A percentile compares a stretch with the other conserved stretches of the same genome.
Evolutionary conservation across 2,329 filamentous ascomycete genomes (phyloP).

Genomic region (Colletotrichum caudatum): DNA sequence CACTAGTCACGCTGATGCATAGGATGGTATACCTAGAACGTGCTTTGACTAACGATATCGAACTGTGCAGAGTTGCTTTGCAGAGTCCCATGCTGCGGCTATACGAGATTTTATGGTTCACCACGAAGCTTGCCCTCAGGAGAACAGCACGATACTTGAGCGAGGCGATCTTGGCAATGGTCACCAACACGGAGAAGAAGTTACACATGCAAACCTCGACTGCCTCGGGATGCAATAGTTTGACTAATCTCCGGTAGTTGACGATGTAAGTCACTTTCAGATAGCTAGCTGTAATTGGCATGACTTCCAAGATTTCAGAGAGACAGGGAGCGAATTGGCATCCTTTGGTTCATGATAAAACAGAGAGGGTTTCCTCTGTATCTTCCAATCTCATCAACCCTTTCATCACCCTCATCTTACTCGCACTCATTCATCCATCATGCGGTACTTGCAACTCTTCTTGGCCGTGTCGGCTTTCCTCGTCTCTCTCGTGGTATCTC

Average conservation of each 20-base stretch:
- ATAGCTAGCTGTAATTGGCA: background rate
- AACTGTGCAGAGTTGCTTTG: conserved; percentile 11
- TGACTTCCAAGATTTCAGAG: background rate
- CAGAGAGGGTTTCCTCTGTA: background rate
- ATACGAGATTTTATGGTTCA: background rate
- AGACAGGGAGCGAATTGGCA: background rate
- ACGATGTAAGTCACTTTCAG: background rate
- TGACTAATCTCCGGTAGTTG: background rate
- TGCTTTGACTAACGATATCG: background rate
- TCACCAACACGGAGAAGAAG: background rate
- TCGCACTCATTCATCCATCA: background rate
- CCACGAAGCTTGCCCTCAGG: background rate
- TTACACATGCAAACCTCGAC: too few relatives aligned
- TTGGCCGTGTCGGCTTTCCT: background rate
- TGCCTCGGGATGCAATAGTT: background rate
- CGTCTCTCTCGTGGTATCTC: conserved; percentile 43
- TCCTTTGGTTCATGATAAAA: background rate
- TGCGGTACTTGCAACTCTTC: conserved; percentile 9
- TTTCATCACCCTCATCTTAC: background rate
- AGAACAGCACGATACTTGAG: background rate
- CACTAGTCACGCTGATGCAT: background rate
- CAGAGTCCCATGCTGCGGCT: conserved; percentile 21
- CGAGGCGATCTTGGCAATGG: conserved; percentile 23
- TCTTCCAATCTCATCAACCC: background rate
- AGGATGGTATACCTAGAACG: background rate